phyloP scores from a whole-genome alignment of 306 rosid species.

The Cucurbita pepo region DNA sequence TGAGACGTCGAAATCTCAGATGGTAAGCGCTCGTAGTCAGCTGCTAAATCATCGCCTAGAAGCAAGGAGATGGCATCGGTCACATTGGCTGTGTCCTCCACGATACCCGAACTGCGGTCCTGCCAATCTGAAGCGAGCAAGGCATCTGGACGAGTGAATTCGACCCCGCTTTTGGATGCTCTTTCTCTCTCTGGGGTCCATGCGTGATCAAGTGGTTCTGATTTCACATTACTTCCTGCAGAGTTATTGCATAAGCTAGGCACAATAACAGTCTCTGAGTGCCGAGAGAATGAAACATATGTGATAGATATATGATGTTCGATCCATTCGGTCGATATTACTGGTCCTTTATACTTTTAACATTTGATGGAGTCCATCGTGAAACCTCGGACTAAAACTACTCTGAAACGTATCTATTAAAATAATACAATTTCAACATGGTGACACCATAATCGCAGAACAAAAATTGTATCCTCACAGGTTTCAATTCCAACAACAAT shows the following conservation, averaged over 20 bases:
- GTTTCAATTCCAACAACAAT: not conserved
- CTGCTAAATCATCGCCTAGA: slow-evolving; percentile 33
- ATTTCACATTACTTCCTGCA: slow-evolving; percentile 48
- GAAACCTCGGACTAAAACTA: not conserved
- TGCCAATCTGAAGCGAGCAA: slow-evolving; percentile 56
- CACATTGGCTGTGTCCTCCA: slow-evolving; percentile 18
- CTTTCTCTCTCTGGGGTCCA: slow-evolving; percentile 32
- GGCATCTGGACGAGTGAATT: slow-evolving; percentile 38
- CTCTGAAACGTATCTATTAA: not conserved
- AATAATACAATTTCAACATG: not conserved
- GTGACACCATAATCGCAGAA: not conserved
- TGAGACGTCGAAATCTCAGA: slow-evolving; percentile 26
- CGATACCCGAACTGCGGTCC: slow-evolving; percentile 24
- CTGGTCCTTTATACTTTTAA: not conserved
- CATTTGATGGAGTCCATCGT: not conserved
- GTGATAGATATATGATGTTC: not conserved
- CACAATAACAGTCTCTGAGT: not conserved
- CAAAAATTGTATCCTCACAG: not conserved
- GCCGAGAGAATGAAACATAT: not conserved
- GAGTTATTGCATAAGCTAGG: not conserved
- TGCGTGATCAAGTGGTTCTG: slow-evolving; percentile 33
- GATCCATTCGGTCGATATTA: not conserved
- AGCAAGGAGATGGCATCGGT: slow-evolving; percentile 23
- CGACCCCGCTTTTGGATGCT: slow-evolving; percentile 12
- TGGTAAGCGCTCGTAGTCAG: slow-evolving; percentile 26